Base-by-base conservation (phyloP, 192 early-diverging fungal species). In the Podochytrium sp. region DNA sequence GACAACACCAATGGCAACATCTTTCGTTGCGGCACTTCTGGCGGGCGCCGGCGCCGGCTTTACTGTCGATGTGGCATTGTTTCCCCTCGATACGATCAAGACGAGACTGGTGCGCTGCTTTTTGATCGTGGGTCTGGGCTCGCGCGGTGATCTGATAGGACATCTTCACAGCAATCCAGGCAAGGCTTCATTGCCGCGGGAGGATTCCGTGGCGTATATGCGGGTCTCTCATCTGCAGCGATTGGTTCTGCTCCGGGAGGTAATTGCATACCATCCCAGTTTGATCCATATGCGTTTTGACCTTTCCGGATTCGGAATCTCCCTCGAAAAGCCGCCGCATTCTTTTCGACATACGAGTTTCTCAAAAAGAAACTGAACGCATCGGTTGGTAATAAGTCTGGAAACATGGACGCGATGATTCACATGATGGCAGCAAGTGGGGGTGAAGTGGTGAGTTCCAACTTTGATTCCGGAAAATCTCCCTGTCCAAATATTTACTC, bases 61-160 rank as follows among this genome's bases (percentile, higher is more conserved):
- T 27, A 88, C 96, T 1, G 95, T 99, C 3, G 97, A 99, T 76
- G 90, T 91, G n/a, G 87, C 89, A 25, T 84, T 99, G 29, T 99
- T 93, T 77, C 97, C 97, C 7, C 84, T 99, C 65, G 97, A 99
- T 80, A 99, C 97, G 10, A 89, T 99, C 79, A 99, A 99, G 81
- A 99, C 97, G 3, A 87, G 97, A 49, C 81, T 97, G 71, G 82
- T 83, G 25, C 33, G 72, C 39, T 40, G 6, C 76, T 78, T 57
- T 33, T 35, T n/a, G 52, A 27, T 32, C 4, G 5, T 29, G 47
- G 23, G 58, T 41, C n/a, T 29, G 10, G 3, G 10, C 32, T 34
- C 7, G 16, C 37, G 12, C 29, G 29, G 25, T 62, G 29, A 7
- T 20, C 42, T 32, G 12, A 58, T 29, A 32, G 25, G 14, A 32